phyloP scores from a whole-genome alignment of 352 stramenopile genomes.

The Globisporangium sylvaticum region DNA sequence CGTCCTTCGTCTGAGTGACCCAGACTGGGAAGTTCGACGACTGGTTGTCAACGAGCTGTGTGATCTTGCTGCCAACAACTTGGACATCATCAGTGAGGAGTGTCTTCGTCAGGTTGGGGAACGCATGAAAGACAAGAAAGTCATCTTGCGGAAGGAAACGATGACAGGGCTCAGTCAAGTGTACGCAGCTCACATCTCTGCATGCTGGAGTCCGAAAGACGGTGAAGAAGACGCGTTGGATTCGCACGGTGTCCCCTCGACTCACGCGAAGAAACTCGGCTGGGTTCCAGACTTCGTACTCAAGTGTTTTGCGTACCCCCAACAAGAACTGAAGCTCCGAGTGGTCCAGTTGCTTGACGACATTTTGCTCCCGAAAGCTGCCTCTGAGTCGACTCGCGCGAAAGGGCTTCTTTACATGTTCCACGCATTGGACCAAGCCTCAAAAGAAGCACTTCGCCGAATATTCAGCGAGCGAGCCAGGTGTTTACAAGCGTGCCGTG shows the following conservation, averaged over 20 bases:
- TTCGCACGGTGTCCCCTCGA: constrained; percentile 29
- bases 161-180: constrained; percentile 87
- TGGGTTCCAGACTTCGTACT: constrained; percentile 84
- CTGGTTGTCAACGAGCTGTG: constrained; percentile 78
- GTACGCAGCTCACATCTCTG: constrained; percentile 66
- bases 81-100: constrained; percentile 62
- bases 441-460: constrained; percentile 69
- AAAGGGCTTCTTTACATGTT: constrained; percentile 75
- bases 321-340: constrained; percentile 79
- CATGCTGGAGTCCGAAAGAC: constrained; percentile 38
- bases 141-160: constrained; percentile 74
- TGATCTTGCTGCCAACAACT: constrained; percentile 67
- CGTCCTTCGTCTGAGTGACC: constrained; percentile 62
- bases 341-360: constrained; percentile 84
- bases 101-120: constrained; percentile 74
- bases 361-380: constrained; percentile 72
- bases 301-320: constrained; percentile 83
- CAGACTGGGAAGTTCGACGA: constrained; percentile 81
- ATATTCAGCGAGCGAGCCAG: constrained; percentile 61
- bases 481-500: constrained; percentile 28
- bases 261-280: constrained; percentile 57
- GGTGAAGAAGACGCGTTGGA: constrained; percentile 17
- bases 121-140: constrained; percentile 88
- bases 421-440: constrained; percentile 51
- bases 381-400: constrained; percentile 43